Base-by-base conservation (phyloP, 1,139 yeast genomes). In the Debaryomyces subglobosus region DNA sequence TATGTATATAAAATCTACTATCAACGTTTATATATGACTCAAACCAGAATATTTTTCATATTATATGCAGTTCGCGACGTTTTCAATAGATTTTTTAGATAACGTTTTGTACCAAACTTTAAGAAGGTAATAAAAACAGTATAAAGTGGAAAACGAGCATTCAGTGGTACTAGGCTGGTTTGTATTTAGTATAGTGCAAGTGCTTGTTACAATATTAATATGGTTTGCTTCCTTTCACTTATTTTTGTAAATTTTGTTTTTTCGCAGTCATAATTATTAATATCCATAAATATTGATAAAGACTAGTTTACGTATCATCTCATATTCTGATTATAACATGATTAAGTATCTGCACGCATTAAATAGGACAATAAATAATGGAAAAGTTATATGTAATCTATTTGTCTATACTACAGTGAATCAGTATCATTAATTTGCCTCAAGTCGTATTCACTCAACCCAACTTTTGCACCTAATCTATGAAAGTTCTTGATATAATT, bases 381-480 rank as follows among this genome's bases (percentile, higher is more conserved):
- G 25, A 27, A 36, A 9, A 13, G 29, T 16, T 18, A 18, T 25
- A 20, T 39, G 13, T 24, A 18, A 39, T 18, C n/a, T 18, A 21
- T 21, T 15, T 24, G 24, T 24, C 29, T 23, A 37, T 24, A 6
- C 32, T 23, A 37, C 12, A 5, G n/a, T 3, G 29, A 24, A 18
- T 29, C 20, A 39, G 6, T 5, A 27, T 20, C 20, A 21, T 20
- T 18, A 18, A 24, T 39, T 16, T n/a, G 12, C 52, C 77, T 64
- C 54, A 74, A 71, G 50, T 76, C 78, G 51, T 63, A 75, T 54
- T 76, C 81, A 61, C 95, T 85, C 51, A 89, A 74, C 8, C 98
- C 98, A 47, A 92, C 79, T 9, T 68, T 68, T 13, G 81, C 78
- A 18, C 97, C 97, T 44, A 88, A 78, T 55, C 74, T 71, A 44